phyloP scores from a whole-genome alignment of 2,329 filamentous ascomycete species.

The Aspergillus amoenus region DNA sequence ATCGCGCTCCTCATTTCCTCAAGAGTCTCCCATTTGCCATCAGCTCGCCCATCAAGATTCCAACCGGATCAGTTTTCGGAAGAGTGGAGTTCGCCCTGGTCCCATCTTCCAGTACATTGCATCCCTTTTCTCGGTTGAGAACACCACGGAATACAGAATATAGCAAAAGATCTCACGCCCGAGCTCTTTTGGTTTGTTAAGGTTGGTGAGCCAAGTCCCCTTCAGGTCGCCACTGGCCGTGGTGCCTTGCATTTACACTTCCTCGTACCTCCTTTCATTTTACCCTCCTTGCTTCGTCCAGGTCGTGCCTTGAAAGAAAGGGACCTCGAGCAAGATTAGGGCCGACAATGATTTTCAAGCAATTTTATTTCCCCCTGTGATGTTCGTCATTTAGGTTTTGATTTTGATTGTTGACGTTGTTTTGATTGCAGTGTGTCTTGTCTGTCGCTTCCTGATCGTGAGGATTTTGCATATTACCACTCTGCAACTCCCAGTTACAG shows the following conservation, averaged over 20 bases:
- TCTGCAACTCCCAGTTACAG: slow-evolving; percentile 23
- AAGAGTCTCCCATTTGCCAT: slow-evolving; percentile 3
- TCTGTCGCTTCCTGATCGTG: slow-evolving; percentile 21
- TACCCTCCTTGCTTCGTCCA: slow-evolving; percentile 32
- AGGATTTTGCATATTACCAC: slow-evolving; percentile 31
- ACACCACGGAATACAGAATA: slow-evolving; percentile 17
- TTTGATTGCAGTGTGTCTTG: slow-evolving; percentile 21
- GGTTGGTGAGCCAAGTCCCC: slow-evolving; percentile 29
- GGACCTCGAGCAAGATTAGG: slow-evolving; percentile 27
- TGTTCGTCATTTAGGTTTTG: slow-evolving; percentile 13
- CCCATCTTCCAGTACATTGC: slow-evolving; percentile 13
- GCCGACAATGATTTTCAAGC: slow-evolving; percentile 20
- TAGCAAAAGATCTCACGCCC: slow-evolving; percentile 14
- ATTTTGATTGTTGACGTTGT: slow-evolving; percentile 37
- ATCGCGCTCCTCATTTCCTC: slow-evolving; percentile 9
- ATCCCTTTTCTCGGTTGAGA: slow-evolving; percentile 23
- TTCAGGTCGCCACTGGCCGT: slow-evolving; percentile 23
- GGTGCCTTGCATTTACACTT: slow-evolving; percentile 38
- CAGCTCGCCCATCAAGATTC: slow-evolving; percentile 4
- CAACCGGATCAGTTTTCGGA: slow-evolving; percentile 8
- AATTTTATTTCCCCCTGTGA: slow-evolving; percentile 27
- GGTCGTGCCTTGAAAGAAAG: slow-evolving; percentile 28
- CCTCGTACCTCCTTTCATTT: slow-evolving; percentile 25
- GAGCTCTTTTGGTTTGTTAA: slow-evolving; percentile 22
- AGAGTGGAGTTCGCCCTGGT: slow-evolving; percentile 17